Evolutionary conservation across 2,329 filamentous ascomycete genomes (phyloP).

Genomic region (Colletotrichum chrysophilum): DNA sequence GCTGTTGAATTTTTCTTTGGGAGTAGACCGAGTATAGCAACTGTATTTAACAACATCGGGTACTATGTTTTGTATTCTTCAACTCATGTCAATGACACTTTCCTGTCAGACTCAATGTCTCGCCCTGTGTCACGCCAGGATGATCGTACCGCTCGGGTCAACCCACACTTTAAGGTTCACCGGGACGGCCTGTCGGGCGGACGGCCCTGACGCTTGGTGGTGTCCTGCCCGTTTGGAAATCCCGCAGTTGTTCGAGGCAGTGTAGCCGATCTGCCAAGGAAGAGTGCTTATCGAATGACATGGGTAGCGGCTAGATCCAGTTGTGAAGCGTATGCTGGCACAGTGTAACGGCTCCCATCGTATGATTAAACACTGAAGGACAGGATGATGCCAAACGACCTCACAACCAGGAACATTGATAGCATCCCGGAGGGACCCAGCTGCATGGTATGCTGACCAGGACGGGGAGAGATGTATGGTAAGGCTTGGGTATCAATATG

Average conservation of each 20-base stretch:
- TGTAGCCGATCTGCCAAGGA: neutral
- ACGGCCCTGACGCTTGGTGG: neutral
- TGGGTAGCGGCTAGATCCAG: neutral
- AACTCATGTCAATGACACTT: neutral
- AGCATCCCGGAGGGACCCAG: neutral
- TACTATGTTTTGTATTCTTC: neutral
- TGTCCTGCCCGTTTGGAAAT: neutral
- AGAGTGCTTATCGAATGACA: neutral
- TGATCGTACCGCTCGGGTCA: neutral
- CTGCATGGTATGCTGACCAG: neutral
- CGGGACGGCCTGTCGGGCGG: neutral
- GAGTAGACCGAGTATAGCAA: neutral
- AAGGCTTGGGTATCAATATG: neutral
- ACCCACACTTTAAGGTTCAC: constrained; percentile 1
- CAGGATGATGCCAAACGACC: neutral
- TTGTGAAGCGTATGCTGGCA: neutral
- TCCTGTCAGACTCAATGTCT: neutral
- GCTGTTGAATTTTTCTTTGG: neutral
- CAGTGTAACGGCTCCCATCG: neutral
- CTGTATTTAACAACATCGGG: neutral
- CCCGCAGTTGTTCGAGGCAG: neutral
- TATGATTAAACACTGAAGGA: neutral
- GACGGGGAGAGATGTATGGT: neutral
- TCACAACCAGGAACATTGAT: neutral
- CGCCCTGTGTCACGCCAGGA: neutral